Percentiles rank a stretch among this genome's conserved stretches.
Evolutionary conservation across 352 stramenopile species (phyloP).

Genomic region (Phytophthora constricta): DNA sequence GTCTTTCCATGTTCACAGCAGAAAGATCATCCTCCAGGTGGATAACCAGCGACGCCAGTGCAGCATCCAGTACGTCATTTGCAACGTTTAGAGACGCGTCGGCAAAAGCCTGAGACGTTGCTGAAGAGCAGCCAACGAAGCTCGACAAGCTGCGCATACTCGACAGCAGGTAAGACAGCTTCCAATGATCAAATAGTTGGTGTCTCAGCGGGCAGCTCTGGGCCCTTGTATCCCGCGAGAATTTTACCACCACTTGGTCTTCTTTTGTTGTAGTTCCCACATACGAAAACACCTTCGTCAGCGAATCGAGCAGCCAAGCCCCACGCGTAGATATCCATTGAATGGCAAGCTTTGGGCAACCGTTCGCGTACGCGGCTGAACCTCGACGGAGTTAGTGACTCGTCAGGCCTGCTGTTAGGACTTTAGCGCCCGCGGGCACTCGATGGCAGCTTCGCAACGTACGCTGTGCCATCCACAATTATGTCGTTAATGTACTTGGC

Average conservation of each 20-base stretch:
- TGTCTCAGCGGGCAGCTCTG: background rate
- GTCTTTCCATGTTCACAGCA: background rate
- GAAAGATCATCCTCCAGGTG: background rate
- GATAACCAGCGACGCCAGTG: constrained; percentile 3
- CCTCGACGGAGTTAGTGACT: constrained; percentile 10
- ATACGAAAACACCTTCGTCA: constrained; percentile 8
- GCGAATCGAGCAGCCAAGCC: background rate
- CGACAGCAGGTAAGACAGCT: background rate
- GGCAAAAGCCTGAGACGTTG: constrained; percentile 1
- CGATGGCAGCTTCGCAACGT: too few species aligned
- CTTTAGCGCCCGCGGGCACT: background rate
- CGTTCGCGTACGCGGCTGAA: constrained; percentile 13
- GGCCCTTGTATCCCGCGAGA: background rate
- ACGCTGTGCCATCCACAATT: too few species aligned
- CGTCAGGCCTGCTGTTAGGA: background rate
- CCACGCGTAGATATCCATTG: constrained; percentile 5
- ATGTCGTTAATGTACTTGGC: constrained; percentile 17
- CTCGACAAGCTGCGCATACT: constrained; percentile 10
- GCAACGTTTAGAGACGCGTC: background rate
- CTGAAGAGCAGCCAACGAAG: constrained; percentile 12
- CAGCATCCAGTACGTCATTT: constrained; percentile 4
- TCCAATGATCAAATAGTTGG: background rate
- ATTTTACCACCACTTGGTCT: background rate
- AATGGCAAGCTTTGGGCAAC: constrained; percentile 10
- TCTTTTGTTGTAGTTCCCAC: background rate